Base-by-base conservation (phyloP, 305 asterid species). In the Fraxinus paxiana region DNA sequence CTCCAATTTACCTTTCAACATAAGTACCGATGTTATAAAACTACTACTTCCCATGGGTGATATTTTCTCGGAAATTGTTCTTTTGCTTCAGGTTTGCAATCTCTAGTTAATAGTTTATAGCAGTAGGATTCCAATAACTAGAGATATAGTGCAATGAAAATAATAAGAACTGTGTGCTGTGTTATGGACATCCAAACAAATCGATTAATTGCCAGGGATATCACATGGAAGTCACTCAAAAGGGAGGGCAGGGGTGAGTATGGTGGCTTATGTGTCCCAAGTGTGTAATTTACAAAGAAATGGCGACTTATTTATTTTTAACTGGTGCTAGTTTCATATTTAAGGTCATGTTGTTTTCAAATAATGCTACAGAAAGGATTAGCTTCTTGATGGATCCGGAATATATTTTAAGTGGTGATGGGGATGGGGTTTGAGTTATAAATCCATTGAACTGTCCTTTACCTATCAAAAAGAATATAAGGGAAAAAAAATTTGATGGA, bases 31-130 rank as follows among this genome's bases (percentile, higher is more conserved):
- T 75, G 93, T 94, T 77, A 92, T 94, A 76, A 96, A 93, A 83
- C 97, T 87, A 82, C 98, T 94, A 78, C 99, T 96, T 88, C 99
- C 98, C 34, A 92, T 96, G 99, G 99, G 98, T 76, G 99, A 96
- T 86, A 86, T 92, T 79, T 92, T 96, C 92, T 89, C 98, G 4
- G 94, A 89, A 86, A 90, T 91, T 79, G 88, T 92, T 86, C 97
- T 94, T 76, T 84, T 96, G 82, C 96, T 96, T 79, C 98, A 94
- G 97, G 98, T 94, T 56, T 75, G 85, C 80, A 35, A 15, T 80
- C 43, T 63, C 75, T 63, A 17, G 20, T 59, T 20, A 77, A 4
- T 70, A 54, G 9, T 54, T 67, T 12, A 76, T 69, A 33, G 48
- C 48, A 34, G 4, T 17, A 31, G 15, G 48, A 34, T 6, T 71